Conservation (phyloP, 148 eudicot genomes). For the Rhododendron ferrugineum region DNA sequence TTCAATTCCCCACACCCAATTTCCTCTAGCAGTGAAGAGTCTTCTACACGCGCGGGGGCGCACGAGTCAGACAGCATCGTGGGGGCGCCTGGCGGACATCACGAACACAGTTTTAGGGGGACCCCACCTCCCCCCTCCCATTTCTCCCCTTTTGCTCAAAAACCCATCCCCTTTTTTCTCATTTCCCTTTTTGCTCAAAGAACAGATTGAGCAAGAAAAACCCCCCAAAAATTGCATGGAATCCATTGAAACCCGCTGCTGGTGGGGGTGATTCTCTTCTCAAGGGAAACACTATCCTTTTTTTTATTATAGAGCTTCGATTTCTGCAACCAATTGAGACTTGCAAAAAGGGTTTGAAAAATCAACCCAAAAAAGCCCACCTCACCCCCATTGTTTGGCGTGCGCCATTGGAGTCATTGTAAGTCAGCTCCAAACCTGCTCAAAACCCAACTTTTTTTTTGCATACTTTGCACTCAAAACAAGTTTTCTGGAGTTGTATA, state of each 20-base stretch:
- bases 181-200: background rate
- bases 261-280: conserved; percentile 5
- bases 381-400: conserved; percentile 13
- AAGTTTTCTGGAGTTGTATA: background rate
- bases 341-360: background rate
- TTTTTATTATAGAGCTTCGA: background rate
- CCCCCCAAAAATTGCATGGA: background rate
- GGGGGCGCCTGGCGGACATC: conserved; percentile 7
- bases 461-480: background rate
- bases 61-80: background rate
- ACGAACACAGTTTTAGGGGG: conserved; percentile 2
- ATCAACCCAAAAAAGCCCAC: background rate
- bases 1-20: background rate
- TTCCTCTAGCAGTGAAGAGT: background rate
- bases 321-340: conserved; percentile 18
- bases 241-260: background rate
- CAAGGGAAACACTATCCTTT: background rate
- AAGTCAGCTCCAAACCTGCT: conserved; percentile 22
- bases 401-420: conserved; percentile 17
- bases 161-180: background rate
- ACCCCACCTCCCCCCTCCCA: background rate
- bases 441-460: conserved; percentile 12
- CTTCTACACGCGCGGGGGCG: background rate
- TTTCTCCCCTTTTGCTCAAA: background rate
- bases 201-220: background rate